These are phyloP conservation scores for Cytospora mali DNA, from an alignment of 2,329 filamentous ascomycete species.

Conservation along the genomic window DNA sequence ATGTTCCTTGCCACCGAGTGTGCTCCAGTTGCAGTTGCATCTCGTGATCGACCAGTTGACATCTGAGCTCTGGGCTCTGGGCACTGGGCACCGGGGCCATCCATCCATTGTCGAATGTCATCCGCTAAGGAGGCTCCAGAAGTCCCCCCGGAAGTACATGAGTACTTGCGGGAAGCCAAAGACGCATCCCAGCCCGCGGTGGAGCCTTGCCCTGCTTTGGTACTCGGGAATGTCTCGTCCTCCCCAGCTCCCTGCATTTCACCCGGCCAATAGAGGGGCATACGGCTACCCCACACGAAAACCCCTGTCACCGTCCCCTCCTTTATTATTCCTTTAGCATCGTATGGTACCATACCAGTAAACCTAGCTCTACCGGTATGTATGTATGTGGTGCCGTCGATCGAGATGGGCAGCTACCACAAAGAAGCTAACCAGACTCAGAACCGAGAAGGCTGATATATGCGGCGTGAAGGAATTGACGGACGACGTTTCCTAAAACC, in stretches of 20 bases:
- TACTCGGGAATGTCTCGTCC: constrained; percentile 1
- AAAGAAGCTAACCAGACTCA: not conserved
- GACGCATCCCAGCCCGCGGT: not conserved
- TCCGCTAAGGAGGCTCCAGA: not conserved
- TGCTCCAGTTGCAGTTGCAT: no score
- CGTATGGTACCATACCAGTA: not conserved
- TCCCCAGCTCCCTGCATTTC: not conserved
- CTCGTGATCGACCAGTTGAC: not conserved
- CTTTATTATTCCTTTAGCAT: not conserved
- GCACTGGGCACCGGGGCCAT: no score
- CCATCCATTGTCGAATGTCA: not conserved
- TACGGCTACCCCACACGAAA: not conserved
- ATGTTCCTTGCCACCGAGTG: not conserved
- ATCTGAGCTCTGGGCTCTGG: no score
- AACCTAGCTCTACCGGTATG: no score
- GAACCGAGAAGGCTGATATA: not conserved
- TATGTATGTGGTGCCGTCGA: not conserved
- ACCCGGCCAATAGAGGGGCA: constrained; percentile 1
- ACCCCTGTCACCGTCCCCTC: not conserved
- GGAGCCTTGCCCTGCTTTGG: not conserved
- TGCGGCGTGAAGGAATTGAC: not conserved
- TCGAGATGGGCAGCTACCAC: not conserved
- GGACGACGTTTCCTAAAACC: not conserved
- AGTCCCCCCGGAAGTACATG: not conserved
- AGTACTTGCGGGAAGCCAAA: not conserved